Evolutionary conservation across 768 basidiomycete species (phyloP).

Genomic region (Thelephora ganbajun): DNA sequence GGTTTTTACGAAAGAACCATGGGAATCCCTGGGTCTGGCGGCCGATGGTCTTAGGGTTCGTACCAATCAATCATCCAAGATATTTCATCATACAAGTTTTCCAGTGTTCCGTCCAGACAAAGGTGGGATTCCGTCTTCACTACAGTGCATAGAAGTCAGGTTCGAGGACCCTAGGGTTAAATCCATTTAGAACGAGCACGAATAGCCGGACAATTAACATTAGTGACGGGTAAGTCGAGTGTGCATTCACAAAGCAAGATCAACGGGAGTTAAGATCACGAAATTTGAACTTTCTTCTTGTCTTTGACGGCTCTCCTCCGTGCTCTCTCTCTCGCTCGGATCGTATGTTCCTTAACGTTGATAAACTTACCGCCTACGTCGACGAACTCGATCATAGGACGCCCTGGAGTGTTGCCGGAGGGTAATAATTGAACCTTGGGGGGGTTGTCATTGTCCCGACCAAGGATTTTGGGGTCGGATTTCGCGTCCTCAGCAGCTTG

Average conservation of each 20-base stretch:
- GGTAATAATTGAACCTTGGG: slow-evolving; percentile 3
- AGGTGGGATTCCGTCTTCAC: no score
- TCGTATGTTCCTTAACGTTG: slow-evolving; percentile 36
- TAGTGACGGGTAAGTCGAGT: neutral
- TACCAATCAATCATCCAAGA: no score
- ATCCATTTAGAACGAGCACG: no score
- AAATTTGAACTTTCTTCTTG: slow-evolving; percentile 11
- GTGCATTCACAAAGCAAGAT: neutral
- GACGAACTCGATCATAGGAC: slow-evolving; percentile 48
- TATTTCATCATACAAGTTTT: no score
- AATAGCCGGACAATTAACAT: no score
- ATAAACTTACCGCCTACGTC: slow-evolving; percentile 66
- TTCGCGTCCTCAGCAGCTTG: slow-evolving; percentile 22
- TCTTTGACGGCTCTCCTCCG: slow-evolving; percentile 26
- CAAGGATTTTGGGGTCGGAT: slow-evolving; percentile 25
- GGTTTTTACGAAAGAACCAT: no score
- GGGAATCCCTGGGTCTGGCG: no score
- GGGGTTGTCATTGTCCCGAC: slow-evolving; percentile 5
- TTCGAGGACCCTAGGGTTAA: no score
- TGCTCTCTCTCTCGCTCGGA: slow-evolving; percentile 34
- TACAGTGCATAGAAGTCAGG: no score
- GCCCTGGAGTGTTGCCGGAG: slow-evolving; percentile 25
- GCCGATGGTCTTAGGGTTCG: no score
- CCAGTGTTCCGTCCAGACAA: no score
- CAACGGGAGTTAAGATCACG: neutral